Evolutionary conservation across 306 rosid genomes (phyloP).

Genomic region (Acmispon strigosus): DNA sequence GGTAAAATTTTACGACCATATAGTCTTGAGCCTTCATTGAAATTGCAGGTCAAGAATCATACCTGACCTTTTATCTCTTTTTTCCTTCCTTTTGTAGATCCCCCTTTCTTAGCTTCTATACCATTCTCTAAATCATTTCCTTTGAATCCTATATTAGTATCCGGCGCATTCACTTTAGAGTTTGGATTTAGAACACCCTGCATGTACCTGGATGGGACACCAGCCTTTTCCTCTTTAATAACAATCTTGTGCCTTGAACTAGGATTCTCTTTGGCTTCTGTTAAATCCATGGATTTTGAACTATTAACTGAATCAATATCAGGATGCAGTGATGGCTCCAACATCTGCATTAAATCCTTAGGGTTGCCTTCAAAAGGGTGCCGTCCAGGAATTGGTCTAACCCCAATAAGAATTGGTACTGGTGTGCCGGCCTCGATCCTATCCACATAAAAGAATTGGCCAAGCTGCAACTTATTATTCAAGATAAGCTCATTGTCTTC

Average conservation of each 20-base stretch:
- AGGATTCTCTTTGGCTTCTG: conserved; percentile 43
- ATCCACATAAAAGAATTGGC: conserved; percentile 85
- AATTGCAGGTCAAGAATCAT: conserved; percentile 27
- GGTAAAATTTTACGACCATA: not conserved
- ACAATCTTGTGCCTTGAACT: conserved; percentile 56
- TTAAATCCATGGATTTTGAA: conserved; percentile 27
- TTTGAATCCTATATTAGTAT: conserved; percentile 38
- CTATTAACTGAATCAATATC: conserved; percentile 24
- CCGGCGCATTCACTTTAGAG: conserved; percentile 34
- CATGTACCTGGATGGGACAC: conserved; percentile 87
- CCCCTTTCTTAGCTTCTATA: conserved; percentile 37
- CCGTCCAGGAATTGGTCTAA: conserved; percentile 70
- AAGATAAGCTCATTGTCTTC: conserved; percentile 78
- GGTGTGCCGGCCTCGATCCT: conserved; percentile 60
- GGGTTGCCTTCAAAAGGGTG: conserved; percentile 83
- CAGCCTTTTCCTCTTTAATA: conserved; percentile 75
- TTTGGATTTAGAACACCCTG: conserved; percentile 53
- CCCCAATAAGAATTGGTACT: conserved; percentile 69
- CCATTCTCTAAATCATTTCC: conserved; percentile 51
- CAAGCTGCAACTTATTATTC: conserved; percentile 84
- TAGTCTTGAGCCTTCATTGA: not conserved
- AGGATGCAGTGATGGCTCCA: conserved; percentile 48
- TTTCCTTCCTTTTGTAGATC: conserved; percentile 52
- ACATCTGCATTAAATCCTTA: conserved; percentile 88
- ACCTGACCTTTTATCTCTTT: conserved; percentile 79